phyloP scores from a whole-genome alignment of 345 rosid genomes.

The Corchorus olitorius region DNA sequence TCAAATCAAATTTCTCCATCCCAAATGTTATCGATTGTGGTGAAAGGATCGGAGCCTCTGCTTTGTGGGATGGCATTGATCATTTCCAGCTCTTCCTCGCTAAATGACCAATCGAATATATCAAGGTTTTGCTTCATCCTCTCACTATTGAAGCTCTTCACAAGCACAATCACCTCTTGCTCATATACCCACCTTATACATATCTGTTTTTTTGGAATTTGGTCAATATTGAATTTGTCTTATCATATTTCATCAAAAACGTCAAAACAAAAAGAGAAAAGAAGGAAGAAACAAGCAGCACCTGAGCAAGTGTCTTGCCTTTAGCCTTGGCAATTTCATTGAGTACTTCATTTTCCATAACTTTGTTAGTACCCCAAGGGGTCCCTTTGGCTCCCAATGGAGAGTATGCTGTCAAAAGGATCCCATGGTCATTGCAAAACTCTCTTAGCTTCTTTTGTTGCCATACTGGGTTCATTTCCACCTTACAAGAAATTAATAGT shows the following conservation, averaged over 20 bases:
- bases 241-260: not conserved
- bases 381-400: conserved; percentile 67
- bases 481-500: not conserved
- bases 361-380: conserved; percentile 63
- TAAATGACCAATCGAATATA: conserved; percentile 42
- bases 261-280: not conserved
- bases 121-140: conserved; percentile 42
- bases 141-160: conserved; percentile 49
- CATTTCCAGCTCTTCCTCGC: conserved; percentile 44
- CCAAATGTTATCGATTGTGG: conserved; percentile 2
- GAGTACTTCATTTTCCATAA: conserved; percentile 61
- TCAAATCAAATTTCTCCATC: conserved; percentile 14
- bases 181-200: conserved; percentile 19
- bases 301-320: conserved; percentile 82
- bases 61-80: conserved; percentile 54
- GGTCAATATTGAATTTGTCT: not conserved
- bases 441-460: conserved; percentile 67
- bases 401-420: conserved; percentile 62
- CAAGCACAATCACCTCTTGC: not conserved
- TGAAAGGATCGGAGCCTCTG: not conserved
- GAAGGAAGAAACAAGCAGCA: conserved; percentile 13
- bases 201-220: not conserved
- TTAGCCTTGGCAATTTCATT: conserved; percentile 63
- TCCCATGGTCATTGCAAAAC: conserved; percentile 53
- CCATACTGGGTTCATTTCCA: conserved; percentile 68